A percentile compares a stretch with the other conserved stretches of the same genome.
These are phyloP conservation scores for Lagenidium sp. DNA, from an alignment of 352 stramenopile genomes.

Conservation along the genomic window DNA sequence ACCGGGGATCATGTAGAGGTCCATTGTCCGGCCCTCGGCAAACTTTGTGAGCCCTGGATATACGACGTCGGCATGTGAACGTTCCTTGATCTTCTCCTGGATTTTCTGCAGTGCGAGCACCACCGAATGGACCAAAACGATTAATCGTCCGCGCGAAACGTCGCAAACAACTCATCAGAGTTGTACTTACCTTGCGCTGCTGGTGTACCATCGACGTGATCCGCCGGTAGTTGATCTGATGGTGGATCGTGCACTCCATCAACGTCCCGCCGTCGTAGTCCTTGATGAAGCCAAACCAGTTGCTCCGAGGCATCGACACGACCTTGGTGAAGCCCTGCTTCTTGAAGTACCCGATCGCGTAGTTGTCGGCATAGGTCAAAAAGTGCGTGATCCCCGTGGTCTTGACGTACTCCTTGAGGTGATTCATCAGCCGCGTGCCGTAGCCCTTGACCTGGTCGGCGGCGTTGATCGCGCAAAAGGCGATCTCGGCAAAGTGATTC, in stretches of 20 bases:
- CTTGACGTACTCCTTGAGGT: conserved; percentile 97
- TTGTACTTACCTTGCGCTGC: conserved; percentile 85
- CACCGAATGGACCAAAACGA: background rate
- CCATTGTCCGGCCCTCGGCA: conserved; percentile 71
- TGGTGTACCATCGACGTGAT: conserved; percentile 92
- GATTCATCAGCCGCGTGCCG: conserved; percentile 99
- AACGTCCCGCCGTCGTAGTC: conserved; percentile 99
- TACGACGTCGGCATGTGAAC: conserved; percentile 58
- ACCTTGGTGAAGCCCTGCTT: conserved; percentile 94
- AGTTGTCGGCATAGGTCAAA: conserved; percentile 99
- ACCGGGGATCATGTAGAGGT: conserved; percentile 82
- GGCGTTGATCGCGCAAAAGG: conserved; percentile 97
- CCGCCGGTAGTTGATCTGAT: conserved; percentile 95
- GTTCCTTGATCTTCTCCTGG: conserved; percentile 75
- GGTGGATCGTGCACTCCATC: conserved; percentile 99
- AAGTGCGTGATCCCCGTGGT: conserved; percentile 90
- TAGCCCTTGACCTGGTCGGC: conserved; percentile 96
- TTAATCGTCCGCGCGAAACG: too few species aligned
- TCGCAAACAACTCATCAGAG: too few species aligned
- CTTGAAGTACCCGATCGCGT: conserved; percentile 98
- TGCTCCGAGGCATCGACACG: conserved; percentile 73
- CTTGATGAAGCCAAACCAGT: conserved; percentile 99
- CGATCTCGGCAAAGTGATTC: conserved; percentile 98
- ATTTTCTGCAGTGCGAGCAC: conserved; percentile 34
- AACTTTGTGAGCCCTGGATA: conserved; percentile 68